These are phyloP conservation scores for Penicillium thymicola DNA, from an alignment of 2,329 filamentous ascomycete species.

Conservation along the genomic window DNA sequence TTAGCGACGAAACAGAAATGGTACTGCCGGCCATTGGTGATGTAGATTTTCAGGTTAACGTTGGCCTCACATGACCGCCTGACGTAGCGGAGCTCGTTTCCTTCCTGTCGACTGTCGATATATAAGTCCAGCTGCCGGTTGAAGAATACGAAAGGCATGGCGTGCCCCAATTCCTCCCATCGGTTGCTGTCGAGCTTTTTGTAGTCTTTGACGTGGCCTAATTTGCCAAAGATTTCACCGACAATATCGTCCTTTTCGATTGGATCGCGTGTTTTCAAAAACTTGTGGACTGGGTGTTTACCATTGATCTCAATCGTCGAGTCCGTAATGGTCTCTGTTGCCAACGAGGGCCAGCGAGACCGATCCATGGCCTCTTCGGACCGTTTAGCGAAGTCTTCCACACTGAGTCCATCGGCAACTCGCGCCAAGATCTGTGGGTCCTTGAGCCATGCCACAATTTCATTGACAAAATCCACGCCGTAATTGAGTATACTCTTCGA, in stretches of 20 bases:
- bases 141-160: slow-evolving; percentile 75
- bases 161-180: slow-evolving; percentile 61
- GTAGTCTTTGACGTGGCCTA: slow-evolving; percentile 71
- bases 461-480: slow-evolving; percentile 70
- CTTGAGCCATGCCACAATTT: slow-evolving; percentile 73
- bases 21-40: slow-evolving; percentile 74
- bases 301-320: slow-evolving; percentile 50
- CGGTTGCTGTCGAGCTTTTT: slow-evolving; percentile 63
- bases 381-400: slow-evolving; percentile 68
- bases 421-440: slow-evolving; percentile 66
- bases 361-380: slow-evolving; percentile 55
- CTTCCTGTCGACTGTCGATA: slow-evolving; percentile 86
- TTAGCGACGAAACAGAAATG: slow-evolving; percentile 92
- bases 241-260: slow-evolving; percentile 56
- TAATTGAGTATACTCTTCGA: slow-evolving; percentile 74
- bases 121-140: slow-evolving; percentile 85
- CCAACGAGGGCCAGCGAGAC: slow-evolving; percentile 51
- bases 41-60: slow-evolving; percentile 78
- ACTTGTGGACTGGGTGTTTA: slow-evolving; percentile 65
- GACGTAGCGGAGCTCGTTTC: slow-evolving; percentile 82
- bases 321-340: slow-evolving; percentile 53
- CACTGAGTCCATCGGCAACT: slow-evolving; percentile 61
- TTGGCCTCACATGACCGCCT: slow-evolving; percentile 90
- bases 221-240: slow-evolving; percentile 73
- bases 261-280: slow-evolving; percentile 50